phyloP scores from a whole-genome alignment of 78 protist genomes.

The Dictyostelium brefeldianum region DNA sequence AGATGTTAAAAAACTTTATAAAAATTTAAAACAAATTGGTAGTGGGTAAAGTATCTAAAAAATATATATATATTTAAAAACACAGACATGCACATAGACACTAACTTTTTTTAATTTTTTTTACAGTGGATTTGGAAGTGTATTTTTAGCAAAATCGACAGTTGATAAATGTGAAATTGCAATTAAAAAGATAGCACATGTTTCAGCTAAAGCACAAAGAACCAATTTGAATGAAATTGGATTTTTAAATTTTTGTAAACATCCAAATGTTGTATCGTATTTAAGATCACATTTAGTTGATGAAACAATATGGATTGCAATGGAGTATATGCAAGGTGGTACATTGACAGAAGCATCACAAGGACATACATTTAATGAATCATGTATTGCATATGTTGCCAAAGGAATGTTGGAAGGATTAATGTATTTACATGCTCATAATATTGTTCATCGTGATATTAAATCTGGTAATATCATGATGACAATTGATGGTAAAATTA shows the following conservation, averaged over 20 bases:
- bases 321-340: constrained; percentile 88
- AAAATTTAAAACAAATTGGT: constrained; percentile 70
- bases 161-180: constrained; percentile 79
- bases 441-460: constrained; percentile 80
- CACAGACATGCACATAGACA: too few relatives aligned
- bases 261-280: constrained; percentile 75
- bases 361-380: constrained; percentile 72
- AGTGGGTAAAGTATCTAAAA: constrained; percentile 26
- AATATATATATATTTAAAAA: too few relatives aligned
- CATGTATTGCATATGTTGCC: constrained; percentile 80
- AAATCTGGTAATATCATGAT: constrained; percentile 85
- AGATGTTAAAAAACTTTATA: constrained; percentile 72
- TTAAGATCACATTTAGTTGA: constrained; percentile 57
- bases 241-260: constrained; percentile 62
- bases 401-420: constrained; percentile 81
- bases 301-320: constrained; percentile 81
- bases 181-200: constrained; percentile 81
- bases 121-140: constrained; percentile 84
- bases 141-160: constrained; percentile 64
- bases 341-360: constrained; percentile 76
- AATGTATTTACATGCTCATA: constrained; percentile 55
- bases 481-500: constrained; percentile 84
- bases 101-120: too few relatives aligned
- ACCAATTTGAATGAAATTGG: constrained; percentile 86
- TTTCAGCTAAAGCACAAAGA: constrained; percentile 71